Evolutionary conservation across 2,329 filamentous ascomycete genomes (phyloP), one percentile per base, ranked within the genome.

Genomic region (Verticillium nonalfalfae): DNA sequence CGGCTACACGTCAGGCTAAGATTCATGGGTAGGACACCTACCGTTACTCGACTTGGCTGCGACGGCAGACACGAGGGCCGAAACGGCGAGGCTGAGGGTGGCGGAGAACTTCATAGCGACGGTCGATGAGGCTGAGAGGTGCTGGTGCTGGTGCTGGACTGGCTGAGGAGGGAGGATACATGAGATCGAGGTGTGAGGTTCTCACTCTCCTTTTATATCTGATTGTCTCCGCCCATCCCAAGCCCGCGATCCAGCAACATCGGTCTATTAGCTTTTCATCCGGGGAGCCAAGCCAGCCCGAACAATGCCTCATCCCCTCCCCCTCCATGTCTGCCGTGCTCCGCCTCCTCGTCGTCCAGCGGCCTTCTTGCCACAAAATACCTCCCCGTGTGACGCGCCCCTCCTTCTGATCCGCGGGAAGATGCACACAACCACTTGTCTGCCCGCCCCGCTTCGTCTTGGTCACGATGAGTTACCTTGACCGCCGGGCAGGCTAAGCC

Each of bases 21-120:
- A 31, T 31, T 31, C 26, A 31, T 31, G 26, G 26, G 3, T 5
- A 18, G 18, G n/a, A 11, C 21, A 6, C n/a, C 13, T 52, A 52
- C 45, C 45, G 11, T 52, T 52, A 18, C 9, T 31, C 57, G 58
- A 39, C 11, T 60, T 61, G 38, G 61, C 61, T 13, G 58, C 56
- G 5, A 56, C 64, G n/a, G 61, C 34, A 59, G 62, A 62, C 52
- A 63, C 57, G 55, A 65, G 57, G 39, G 62, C 61, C 60, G 64
- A 56, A 56, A 59, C 61, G 61, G 59, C 60, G 50, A 63, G 57
- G 33, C 60, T 59, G 26, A 64, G 26, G 38, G 45, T 14, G 34
- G 33, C 14, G 31, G 60, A 62, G 59, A 64, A 61, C 61, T 64
- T 65, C 64, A 65, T 65, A 1, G 4, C 62, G 62, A 56, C 21